Evolutionary conservation across 768 basidiomycete species (phyloP).

Genomic region (Phylloporus arenicola): DNA sequence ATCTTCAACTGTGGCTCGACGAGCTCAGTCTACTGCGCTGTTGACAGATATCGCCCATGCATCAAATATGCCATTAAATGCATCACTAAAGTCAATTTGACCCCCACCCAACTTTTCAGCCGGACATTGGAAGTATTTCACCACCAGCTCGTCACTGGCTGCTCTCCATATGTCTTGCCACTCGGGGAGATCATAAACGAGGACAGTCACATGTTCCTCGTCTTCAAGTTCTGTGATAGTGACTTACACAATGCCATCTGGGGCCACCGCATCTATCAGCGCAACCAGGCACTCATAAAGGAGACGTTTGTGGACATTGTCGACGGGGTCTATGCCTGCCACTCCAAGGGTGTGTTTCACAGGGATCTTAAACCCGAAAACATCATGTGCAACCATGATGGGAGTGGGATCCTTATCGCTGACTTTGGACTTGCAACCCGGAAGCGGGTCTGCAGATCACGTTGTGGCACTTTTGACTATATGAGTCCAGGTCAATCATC

Average conservation of each 20-base stretch:
- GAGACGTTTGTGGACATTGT: constrained; percentile 71
- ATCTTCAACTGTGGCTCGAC: constrained; percentile 71
- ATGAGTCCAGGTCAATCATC: constrained; percentile 61
- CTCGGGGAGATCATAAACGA: constrained; percentile 62
- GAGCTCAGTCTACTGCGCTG: constrained; percentile 70
- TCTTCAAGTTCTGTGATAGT: constrained; percentile 53
- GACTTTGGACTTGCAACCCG: constrained; percentile 74
- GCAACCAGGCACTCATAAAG: constrained; percentile 59
- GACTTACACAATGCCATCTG: constrained; percentile 76
- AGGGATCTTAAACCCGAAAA: constrained; percentile 88
- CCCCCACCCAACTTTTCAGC: constrained; percentile 49
- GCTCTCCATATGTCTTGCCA: constrained; percentile 59
- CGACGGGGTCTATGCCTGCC: constrained; percentile 73
- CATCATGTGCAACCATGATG: constrained; percentile 54
- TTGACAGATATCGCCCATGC: constrained; percentile 41
- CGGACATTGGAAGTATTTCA: constrained; percentile 67
- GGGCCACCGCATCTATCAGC: constrained; percentile 44
- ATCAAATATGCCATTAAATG: constrained; percentile 70
- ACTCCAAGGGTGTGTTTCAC: constrained; percentile 67
- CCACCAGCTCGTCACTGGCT: constrained; percentile 47
- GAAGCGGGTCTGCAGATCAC: constrained; percentile 39
- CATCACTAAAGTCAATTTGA: constrained; percentile 52
- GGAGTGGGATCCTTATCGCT: constrained; percentile 52
- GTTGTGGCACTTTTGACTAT: constrained; percentile 57
- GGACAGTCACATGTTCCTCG: constrained; percentile 58